Base-by-base conservation (phyloP, 805 yeast species). In the Nakazawaea holstii region DNA sequence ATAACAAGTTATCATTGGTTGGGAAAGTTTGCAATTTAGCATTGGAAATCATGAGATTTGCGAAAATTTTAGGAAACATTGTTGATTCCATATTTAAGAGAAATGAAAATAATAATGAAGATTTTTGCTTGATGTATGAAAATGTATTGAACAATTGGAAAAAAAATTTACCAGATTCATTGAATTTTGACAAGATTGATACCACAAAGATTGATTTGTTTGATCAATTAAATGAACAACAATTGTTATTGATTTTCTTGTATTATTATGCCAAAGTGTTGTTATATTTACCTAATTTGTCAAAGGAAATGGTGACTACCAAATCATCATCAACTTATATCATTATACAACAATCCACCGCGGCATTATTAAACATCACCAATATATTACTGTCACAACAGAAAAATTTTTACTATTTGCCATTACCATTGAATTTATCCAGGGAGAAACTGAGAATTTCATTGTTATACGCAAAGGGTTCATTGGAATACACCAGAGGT, bases 121-220 rank as follows among this genome's bases (percentile, higher is more conserved):
- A 66, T 8, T 52, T 61, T 9, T 54, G 65, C 41, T 53, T 66
- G 45, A 49, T 66, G 8, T 51, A 62, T 42, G 96, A 90, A 58
- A 79, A 84, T 54, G 75, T 82, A 55, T 68, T 90, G 41, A 95
- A 89, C 54, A 68, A 77, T 42, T 90, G 97, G 97, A 71, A 87
- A 55, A 67, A 82, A 17, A 86, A 84, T 36, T 67, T 90, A 36
- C 88, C 95, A 1, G 35, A 62, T 0, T 72, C 74, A 35, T 66
- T 87, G 49, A 74, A 72, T 48, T 86, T 88, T 54, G 87, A 82
- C 51, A 74, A 73, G 14, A 77, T 77, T 56, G 84, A 86, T 1
- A 65, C 73, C 26, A 61, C 76, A 13, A 61, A 68, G 46, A 65
- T 59, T 41, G 59, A 64, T 36, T 65, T 62, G 27, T 61, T 59